A percentile compares a stretch with the other conserved stretches of the same genome.
These are phyloP conservation scores for Calonectria naviculata DNA, from an alignment of 2,329 filamentous ascomycete species.

Conservation along the genomic window DNA sequence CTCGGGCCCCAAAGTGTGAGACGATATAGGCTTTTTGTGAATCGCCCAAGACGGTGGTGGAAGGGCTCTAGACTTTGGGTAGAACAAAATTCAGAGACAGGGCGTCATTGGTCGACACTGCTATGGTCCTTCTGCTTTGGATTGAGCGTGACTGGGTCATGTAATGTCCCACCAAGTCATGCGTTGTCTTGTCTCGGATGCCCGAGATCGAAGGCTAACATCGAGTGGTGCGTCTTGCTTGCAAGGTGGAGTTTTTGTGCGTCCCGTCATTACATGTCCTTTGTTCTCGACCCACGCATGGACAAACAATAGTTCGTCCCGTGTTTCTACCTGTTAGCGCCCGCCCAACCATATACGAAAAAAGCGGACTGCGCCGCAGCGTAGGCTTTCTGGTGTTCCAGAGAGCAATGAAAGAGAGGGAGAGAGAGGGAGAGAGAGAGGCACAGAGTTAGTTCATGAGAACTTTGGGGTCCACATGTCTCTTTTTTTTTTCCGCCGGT, in stretches of 20 bases:
- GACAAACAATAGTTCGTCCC: constrained; percentile 1
- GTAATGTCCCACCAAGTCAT: constrained; percentile 24
- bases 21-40: constrained; percentile 7
- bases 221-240: background rate
- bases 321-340: background rate
- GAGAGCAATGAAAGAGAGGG: no score
- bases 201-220: constrained; percentile 20
- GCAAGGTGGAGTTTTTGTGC: background rate
- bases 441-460: background rate
- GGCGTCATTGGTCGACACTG: background rate
- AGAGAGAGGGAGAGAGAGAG: background rate
- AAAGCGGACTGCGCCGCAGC: constrained; percentile 4
- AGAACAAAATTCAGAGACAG: constrained; percentile 18
- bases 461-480: background rate
- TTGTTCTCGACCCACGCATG: constrained; percentile 1
- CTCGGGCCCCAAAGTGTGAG: background rate
- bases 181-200: constrained; percentile 30
- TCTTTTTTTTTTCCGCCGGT: background rate
- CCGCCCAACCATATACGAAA: background rate
- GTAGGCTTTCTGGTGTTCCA: no score
- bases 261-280: background rate
- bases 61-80: constrained; percentile 16
- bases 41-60: background rate
- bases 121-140: background rate
- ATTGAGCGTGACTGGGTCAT: background rate